Base-by-base conservation (phyloP, 345 rosid genomes). In the Acer negundo region DNA sequence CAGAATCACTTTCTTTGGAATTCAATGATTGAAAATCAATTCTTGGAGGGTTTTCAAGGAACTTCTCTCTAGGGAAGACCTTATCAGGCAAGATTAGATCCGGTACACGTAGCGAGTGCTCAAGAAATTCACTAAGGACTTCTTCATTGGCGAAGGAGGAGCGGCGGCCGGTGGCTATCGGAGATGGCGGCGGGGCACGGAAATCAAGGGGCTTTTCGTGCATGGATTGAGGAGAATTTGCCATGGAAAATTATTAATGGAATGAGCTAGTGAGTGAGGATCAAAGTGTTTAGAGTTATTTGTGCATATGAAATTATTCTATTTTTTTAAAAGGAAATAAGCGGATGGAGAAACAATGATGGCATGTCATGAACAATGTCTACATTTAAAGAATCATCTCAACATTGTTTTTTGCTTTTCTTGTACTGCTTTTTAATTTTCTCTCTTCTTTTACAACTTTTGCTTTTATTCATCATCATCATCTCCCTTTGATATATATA, bases 131-230 rank as follows among this genome's bases (percentile, higher is more conserved):
- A 3, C 92, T 79, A 74, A 93, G 92, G 73, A 92, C 88, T 10
- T 90, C 89, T 22, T 89, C 98, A 44, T 95, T 93, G 59, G 93
- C 82, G 53, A 94, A 90, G 62, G 84, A 89, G n/a, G 97, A 95
- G 31, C 91, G 81, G 17, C 99, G 87, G 76, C 98, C 92, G 26
- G 84, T 75, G 53, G 92, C 90, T 15, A 86, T 84, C 0, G 97
- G 97, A 23, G 99, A 93, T 4, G 99, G 96, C 11, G 98, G 97
- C 63, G 97, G 98, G 35, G 98, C 96, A 11, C 96, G 88, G 76
- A 91, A 95, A 74, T 92, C 95, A 42, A 89, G 75, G 76, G 88
- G 89, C 71, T 82, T 83, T 74, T 84, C 90, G 2, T 87, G 83
- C 88, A 88, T 81, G 75, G 83, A 82, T 62, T 84, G 79, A 10